A percentile compares a stretch with the other conserved stretches of the same genome.
These are phyloP conservation scores for Ophiostoma ulmi DNA, from an alignment of 2,329 filamentous ascomycete species.

Conservation along the genomic window DNA sequence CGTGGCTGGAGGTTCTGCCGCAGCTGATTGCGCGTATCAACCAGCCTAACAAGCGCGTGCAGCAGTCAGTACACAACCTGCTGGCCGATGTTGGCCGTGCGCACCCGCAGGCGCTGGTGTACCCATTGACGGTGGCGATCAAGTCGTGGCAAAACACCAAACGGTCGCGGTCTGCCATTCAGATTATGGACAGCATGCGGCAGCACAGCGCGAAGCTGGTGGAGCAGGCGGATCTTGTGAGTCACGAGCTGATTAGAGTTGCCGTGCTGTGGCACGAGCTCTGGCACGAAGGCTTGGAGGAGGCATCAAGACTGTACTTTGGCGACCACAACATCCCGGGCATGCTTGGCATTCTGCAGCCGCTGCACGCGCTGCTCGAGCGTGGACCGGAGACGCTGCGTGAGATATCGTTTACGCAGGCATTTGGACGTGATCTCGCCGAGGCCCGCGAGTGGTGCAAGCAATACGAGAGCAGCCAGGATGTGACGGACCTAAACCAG, in stretches of 20 bases:
- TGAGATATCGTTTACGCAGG: constrained; percentile 95
- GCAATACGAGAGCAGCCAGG: constrained; percentile 80
- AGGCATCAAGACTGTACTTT: constrained; percentile 94
- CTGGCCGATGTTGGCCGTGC: constrained; percentile 88
- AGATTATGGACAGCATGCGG: constrained; percentile 98
- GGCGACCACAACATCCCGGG: constrained; percentile 95
- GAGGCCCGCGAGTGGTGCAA: constrained; percentile 96
- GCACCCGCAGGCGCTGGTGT: constrained; percentile 93
- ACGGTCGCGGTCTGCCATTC: constrained; percentile 78
- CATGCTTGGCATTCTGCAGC: constrained; percentile 88
- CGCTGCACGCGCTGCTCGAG: constrained; percentile 86
- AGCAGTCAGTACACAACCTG: constrained; percentile 85
- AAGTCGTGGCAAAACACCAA: constrained; percentile 80
- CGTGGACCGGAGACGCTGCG: constrained; percentile 86
- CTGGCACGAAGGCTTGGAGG: constrained; percentile 97
- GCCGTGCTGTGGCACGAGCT: constrained; percentile 98
- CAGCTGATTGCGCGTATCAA: constrained; percentile 97
- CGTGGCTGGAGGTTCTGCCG: constrained; percentile 96
- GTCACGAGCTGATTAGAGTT: constrained; percentile 92
- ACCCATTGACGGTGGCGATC: constrained; percentile 95
- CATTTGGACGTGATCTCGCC: constrained; percentile 89
- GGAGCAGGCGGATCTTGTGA: constrained; percentile 91
- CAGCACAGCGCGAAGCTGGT: constrained; percentile 89
- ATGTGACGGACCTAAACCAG: constrained; percentile 92
- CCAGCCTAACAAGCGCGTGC: constrained; percentile 82